Evolutionary conservation across 78 protist genomes (phyloP).

Genomic region (Emiliania huxleyi): DNA sequence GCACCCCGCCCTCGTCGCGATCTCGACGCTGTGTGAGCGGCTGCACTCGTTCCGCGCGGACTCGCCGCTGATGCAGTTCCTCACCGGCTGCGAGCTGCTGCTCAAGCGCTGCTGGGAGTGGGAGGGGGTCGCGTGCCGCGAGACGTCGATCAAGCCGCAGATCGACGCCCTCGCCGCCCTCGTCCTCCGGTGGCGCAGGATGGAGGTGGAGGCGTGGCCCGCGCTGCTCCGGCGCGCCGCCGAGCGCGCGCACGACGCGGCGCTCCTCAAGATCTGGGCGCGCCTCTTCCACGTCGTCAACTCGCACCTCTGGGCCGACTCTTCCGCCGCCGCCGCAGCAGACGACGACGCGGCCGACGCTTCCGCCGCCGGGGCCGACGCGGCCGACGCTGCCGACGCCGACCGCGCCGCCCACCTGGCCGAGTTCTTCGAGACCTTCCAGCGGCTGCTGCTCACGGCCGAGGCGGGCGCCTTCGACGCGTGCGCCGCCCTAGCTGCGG

Average conservation of each 20-base stretch:
- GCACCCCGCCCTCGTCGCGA: conserved; percentile 46
- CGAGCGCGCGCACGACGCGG: neutral
- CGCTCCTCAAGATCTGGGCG: neutral
- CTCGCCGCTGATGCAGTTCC: conserved; percentile 55
- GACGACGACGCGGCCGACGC: neutral
- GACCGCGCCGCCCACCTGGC: neutral
- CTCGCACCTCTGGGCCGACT: neutral
- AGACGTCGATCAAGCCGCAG: conserved; percentile 38
- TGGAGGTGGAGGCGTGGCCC: conserved; percentile 65
- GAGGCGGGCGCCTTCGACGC: conserved; percentile 68
- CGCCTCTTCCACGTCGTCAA: conserved; percentile 1
- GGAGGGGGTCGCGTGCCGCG: conserved; percentile 63
- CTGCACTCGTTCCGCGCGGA: conserved; percentile 31
- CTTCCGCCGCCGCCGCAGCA: neutral
- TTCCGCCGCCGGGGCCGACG: neutral
- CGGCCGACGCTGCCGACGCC: neutral
- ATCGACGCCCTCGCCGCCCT: conserved; percentile 27
- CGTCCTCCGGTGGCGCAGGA: conserved; percentile 66
- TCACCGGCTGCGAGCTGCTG: conserved; percentile 75
- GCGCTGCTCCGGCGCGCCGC: conserved; percentile 53
- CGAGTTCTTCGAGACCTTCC: conserved; percentile 3
- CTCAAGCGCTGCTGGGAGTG: conserved; percentile 67
- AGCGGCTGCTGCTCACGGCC: conserved; percentile 49
- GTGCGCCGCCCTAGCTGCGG: too few species aligned
- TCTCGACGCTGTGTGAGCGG: conserved; percentile 23